These are phyloP conservation scores for Millerozyma miso DNA, from an alignment of 805 yeast genomes.

Conservation along the genomic window DNA sequence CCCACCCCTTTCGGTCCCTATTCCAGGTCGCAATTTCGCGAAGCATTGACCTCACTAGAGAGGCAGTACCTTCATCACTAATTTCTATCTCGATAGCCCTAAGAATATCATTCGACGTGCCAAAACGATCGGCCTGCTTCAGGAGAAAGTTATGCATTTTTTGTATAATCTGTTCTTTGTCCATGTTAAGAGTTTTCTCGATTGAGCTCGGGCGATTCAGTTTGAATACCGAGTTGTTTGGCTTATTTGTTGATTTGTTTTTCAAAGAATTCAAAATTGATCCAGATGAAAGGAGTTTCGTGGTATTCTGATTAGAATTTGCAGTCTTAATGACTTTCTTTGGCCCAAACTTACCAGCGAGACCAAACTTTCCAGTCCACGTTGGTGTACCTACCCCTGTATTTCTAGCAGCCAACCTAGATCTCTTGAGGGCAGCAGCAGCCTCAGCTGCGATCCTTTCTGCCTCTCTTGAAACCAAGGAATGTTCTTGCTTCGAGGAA, in stretches of 20 bases:
- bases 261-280: slow-evolving; percentile 48
- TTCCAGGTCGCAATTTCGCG: slow-evolving; percentile 69
- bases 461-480: slow-evolving; percentile 62
- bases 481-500: slow-evolving; percentile 47
- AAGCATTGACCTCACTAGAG: slow-evolving; percentile 63
- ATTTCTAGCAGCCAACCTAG: slow-evolving; percentile 49
- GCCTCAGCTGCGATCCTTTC: slow-evolving; percentile 50
- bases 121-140: slow-evolving; percentile 31
- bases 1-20: slow-evolving; percentile 57
- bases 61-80: slow-evolving; percentile 46
- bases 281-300: slow-evolving; percentile 33
- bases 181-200: slow-evolving; percentile 5
- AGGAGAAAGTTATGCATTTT: slow-evolving; percentile 38
- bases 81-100: slow-evolving; percentile 23
- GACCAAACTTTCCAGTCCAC: slow-evolving; percentile 92
- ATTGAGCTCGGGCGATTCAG: slow-evolving; percentile 12
- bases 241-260: slow-evolving; percentile 20
- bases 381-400: slow-evolving; percentile 77
- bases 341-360: slow-evolving; percentile 58
- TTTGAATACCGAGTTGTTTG: slow-evolving; percentile 18
- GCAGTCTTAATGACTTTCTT: slow-evolving; percentile 6
- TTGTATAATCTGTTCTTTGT: slow-evolving; percentile 22
- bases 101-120: slow-evolving; percentile 50
- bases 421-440: slow-evolving; percentile 52
- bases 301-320: slow-evolving; percentile 1